Evolutionary conservation across 805 yeast species (phyloP), one percentile per base, ranked within the genome.

Genomic region (Candida ascalaphidarum): DNA sequence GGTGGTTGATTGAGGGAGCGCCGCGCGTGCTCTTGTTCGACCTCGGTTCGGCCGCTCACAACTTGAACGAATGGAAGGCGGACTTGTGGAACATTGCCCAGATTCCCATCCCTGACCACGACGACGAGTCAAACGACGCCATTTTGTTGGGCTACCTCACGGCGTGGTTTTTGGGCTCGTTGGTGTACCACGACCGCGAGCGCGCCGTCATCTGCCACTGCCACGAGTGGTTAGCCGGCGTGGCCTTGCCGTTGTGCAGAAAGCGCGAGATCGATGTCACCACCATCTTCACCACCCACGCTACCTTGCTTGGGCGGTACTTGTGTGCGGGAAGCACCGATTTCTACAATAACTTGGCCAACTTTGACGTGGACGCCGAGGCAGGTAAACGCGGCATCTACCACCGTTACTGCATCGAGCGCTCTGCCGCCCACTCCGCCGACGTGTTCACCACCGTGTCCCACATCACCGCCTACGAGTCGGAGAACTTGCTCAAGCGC

Each of bases 141-240:
- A 83, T 92, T 39, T 64, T 89, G 37, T 65, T 89, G 41, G 98
- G 98, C 17, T 89, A 89, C 58, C 61, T 85, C 28, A 94, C 86
- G 15, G 95, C 97, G 3, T 89, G 98, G 98, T 88, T 89, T 52
- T 62, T 92, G 32, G 98, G 98, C 11, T 97, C 92, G 55, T 70
- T 84, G 50, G 84, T 83, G n/a, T 75, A 67, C 49, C 75, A 77
- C 45, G 95, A 92, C 53, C 71, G 76, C 14, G 80, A 80, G 29
- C 76, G 89, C 43, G 96, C 97, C 0, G 86, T 92, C 28, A 78
- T 89, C 36, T 78, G 92, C 32, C 98, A 89, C 51, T 88, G 82
- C 54, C 98, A 89, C 61, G 98, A 89, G 61, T 89, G 98, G 98
- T 70, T 89, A 33, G 96, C 98, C 2, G 96, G 97, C 43, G 86